A percentile compares a stretch with the other conserved stretches of the same genome.
Evolutionary conservation across 2,329 filamentous ascomycete species (phyloP).

Genomic region (Alternaria consortialis): DNA sequence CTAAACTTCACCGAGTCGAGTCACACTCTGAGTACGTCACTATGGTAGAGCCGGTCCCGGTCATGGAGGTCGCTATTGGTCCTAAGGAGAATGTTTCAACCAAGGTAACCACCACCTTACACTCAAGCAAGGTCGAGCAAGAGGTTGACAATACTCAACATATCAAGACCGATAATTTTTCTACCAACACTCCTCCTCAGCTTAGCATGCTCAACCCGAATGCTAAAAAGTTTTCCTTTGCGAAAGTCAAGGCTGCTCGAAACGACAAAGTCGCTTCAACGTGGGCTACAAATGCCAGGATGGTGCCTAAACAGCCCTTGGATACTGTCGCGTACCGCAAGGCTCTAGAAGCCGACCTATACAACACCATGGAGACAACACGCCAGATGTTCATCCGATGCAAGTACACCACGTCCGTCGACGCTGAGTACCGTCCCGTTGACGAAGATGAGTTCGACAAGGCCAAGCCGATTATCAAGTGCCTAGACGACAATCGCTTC

Average conservation of each 20-base stretch:
- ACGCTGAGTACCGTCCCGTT: slow-evolving; percentile 5
- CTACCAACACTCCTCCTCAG: not conserved
- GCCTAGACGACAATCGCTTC: slow-evolving; percentile 4
- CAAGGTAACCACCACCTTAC: not conserved
- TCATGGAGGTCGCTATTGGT: not conserved
- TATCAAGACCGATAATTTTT: too few relatives aligned
- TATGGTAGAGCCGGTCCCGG: not conserved
- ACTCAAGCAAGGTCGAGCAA: not conserved
- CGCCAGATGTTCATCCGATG: slow-evolving; percentile 8
- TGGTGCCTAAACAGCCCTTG: not conserved
- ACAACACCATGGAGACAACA: slow-evolving; percentile 15
- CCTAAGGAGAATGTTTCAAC: not conserved
- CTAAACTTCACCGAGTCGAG: not conserved
- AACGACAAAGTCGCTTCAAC: not conserved
- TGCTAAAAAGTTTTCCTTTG: not conserved
- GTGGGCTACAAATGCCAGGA: not conserved
- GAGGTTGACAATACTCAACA: not conserved
- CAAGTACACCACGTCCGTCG: not conserved
- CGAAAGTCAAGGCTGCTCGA: not conserved
- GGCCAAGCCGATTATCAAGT: not conserved
- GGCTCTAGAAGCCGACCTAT: slow-evolving; percentile 8
- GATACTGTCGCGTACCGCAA: not conserved
- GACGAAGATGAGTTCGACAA: not conserved
- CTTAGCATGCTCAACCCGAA: not conserved
- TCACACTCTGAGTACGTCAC: not conserved